These are phyloP conservation scores for Lagenaria siceraria DNA, from an alignment of 306 rosid species.

Conservation along the genomic window DNA sequence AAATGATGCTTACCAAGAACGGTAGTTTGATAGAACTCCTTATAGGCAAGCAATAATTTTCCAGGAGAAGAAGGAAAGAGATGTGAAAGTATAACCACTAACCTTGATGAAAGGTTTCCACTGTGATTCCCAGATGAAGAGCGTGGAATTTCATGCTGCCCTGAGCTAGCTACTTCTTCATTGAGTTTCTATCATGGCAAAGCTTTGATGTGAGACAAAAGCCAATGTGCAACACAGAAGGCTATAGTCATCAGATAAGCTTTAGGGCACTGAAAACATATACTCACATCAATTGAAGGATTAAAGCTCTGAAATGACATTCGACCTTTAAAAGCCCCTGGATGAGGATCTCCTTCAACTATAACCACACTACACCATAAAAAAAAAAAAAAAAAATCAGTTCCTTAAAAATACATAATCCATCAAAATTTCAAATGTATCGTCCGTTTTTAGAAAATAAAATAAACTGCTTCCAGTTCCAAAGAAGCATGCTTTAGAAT, in stretches of 20 bases:
- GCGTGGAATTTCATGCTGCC: conserved; percentile 32
- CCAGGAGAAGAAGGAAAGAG: neutral
- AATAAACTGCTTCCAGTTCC: too few species aligned
- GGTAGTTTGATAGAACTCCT: too few species aligned
- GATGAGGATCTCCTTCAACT: conserved; percentile 90
- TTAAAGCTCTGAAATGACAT: conserved; percentile 83
- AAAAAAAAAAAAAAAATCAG: neutral
- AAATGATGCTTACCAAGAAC: neutral
- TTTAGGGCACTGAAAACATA: conserved; percentile 15
- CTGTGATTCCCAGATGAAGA: conserved; percentile 30
- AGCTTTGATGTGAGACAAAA: conserved; percentile 20
- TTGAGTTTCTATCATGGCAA: conserved; percentile 58
- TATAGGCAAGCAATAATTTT: neutral
- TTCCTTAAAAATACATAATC: too few species aligned
- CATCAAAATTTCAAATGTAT: too few species aligned
- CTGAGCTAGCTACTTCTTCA: conserved; percentile 36
- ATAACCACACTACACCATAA: conserved; percentile 45
- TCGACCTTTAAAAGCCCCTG: conserved; percentile 67
- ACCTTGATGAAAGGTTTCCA: conserved; percentile 43
- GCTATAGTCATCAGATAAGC: conserved; percentile 6
- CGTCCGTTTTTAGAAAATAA: too few species aligned
- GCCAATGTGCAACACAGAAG: neutral
- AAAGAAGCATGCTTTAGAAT: neutral
- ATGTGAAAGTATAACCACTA: conserved; percentile 9
- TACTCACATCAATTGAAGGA: conserved; percentile 87